Percentiles rank a stretch among this genome's conserved stretches.
Evolutionary conservation across 805 yeast genomes (phyloP).

Genomic region (Yamadazyma phyllophila): DNA sequence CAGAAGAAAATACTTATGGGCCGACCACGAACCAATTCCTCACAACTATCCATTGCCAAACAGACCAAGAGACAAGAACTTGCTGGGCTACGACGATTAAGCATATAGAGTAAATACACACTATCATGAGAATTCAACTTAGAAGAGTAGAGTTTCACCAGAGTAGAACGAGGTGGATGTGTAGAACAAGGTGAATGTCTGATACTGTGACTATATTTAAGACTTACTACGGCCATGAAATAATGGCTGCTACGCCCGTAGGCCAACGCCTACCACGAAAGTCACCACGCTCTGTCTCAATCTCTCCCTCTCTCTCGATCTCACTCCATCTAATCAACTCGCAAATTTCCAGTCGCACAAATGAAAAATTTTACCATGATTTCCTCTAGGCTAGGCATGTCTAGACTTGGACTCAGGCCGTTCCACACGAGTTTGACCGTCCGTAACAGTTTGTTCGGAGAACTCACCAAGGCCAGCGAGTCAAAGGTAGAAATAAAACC

Average conservation of each 20-base stretch:
- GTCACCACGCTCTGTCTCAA: no score
- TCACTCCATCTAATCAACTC: not conserved
- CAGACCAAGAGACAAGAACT: conserved; percentile 48
- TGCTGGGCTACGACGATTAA: conserved; percentile 56
- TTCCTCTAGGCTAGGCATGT: conserved; percentile 1
- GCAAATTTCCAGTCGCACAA: not conserved
- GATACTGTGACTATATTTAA: no score
- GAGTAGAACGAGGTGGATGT: no score
- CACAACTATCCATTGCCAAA: conserved; percentile 55
- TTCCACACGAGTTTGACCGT: conserved; percentile 1
- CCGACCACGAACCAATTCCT: conserved; percentile 67
- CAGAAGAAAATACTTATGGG: conserved; percentile 65
- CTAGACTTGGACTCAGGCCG: conserved; percentile 5
- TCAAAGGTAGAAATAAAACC: conserved; percentile 7
- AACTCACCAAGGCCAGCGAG: conserved; percentile 11
- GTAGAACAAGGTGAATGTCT: no score
- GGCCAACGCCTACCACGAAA: no score
- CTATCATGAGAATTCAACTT: not conserved
- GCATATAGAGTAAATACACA: not conserved
- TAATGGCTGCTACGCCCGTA: no score
- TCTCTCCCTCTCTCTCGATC: no score
- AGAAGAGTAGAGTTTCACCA: no score
- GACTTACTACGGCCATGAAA: no score
- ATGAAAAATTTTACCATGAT: conserved; percentile 9
- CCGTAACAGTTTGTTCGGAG: conserved; percentile 13